Conservation (phyloP, 202 grass and related monocot species). For the Eragrostis tef region DNA sequence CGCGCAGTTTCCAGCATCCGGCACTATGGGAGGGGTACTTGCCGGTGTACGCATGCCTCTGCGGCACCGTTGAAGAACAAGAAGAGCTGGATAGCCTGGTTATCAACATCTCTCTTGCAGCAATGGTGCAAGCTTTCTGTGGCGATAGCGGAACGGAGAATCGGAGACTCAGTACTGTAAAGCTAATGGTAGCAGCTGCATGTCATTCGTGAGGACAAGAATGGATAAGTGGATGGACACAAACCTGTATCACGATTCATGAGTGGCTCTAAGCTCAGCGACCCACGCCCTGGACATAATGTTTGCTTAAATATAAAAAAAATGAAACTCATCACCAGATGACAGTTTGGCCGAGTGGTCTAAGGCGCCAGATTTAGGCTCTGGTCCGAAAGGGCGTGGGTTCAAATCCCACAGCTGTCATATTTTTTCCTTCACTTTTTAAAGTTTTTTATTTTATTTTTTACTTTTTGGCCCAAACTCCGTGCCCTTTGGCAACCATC, state of each 20-base stretch:
- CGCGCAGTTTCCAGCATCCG: conserved; percentile 28
- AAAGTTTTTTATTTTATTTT: no score
- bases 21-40: background rate
- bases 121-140: background rate
- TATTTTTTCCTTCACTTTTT: background rate
- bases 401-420: conserved; percentile 99
- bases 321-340: rapidly evolving
- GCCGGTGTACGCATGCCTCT: background rate
- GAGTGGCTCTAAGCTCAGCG: background rate
- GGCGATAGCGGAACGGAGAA: background rate
- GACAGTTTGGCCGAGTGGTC: conserved; percentile 98
- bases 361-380: conserved; percentile 99
- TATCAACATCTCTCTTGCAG: conserved; percentile 37
- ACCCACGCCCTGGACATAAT: background rate
- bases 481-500: background rate
- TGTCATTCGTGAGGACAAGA: conserved; percentile 34
- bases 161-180: background rate
- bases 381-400: conserved; percentile 86
- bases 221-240: conserved; percentile 36
- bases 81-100: conserved; percentile 35
- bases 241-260: background rate
- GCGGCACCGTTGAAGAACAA: conserved; percentile 33
- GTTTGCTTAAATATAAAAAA: no score
- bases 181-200: background rate
- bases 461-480: background rate